Conservation (phyloP, 2,329 filamentous ascomycete species). For the Botrytis hyacinthi region DNA sequence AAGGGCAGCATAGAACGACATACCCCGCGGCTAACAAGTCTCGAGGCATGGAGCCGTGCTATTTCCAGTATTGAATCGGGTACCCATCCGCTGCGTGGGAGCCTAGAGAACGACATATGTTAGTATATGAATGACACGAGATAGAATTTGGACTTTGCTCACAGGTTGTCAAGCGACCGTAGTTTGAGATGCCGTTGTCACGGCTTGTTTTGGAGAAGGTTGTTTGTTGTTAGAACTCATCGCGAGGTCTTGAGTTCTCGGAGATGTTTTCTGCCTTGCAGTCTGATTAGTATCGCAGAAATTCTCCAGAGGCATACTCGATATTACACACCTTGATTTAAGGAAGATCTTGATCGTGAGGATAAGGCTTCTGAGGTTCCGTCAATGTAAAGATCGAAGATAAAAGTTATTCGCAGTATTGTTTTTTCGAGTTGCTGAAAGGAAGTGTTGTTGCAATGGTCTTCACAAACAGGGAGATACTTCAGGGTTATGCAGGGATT, state of each 20-base stretch:
- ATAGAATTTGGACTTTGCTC: too few species aligned
- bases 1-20: neutral
- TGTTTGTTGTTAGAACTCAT: neutral
- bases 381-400: too few species aligned
- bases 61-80: too few species aligned
- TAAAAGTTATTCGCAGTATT: neutral
- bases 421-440: neutral
- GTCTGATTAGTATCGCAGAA: neutral
- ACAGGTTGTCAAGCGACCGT: neutral
- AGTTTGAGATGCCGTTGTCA: neutral
- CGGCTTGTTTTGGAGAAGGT: neutral
- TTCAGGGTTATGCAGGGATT: neutral
- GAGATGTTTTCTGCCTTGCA: neutral
- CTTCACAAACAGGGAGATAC: neutral
- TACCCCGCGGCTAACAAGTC: fast-evolving
- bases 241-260: neutral
- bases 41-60: fast-evolving
- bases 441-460: neutral
- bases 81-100: neutral
- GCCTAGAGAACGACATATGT: neutral
- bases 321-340: neutral
- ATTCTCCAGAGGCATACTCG: too few species aligned
- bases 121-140: neutral
- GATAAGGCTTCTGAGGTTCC: too few species aligned
- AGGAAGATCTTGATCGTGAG: neutral